Evolutionary conservation across 352 stramenopile genomes (phyloP).

Genomic region (Pythium coloratum): DNA sequence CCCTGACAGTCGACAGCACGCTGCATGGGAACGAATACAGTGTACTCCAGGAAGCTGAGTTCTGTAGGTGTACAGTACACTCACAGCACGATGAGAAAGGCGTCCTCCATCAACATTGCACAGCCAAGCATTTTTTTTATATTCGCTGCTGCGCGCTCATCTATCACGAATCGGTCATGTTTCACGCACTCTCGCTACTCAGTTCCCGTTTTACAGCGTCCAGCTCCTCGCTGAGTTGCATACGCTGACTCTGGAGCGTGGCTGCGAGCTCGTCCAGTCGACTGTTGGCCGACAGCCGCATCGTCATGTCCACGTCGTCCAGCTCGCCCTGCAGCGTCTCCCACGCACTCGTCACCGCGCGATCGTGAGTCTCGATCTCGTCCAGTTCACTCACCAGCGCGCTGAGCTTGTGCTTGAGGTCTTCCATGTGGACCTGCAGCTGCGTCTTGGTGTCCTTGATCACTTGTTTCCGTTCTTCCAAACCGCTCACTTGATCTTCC

Average conservation of each 20-base stretch:
- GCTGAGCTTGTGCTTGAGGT: conserved; percentile 43
- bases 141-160: background rate
- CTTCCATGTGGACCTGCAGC: conserved; percentile 64
- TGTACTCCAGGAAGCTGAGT: too few species aligned
- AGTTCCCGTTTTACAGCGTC: background rate
- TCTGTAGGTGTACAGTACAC: too few species aligned
- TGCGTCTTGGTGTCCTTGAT: conserved; percentile 38
- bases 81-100: too few species aligned
- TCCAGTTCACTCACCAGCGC: conserved; percentile 47
- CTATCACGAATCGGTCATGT: background rate
- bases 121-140: too few species aligned
- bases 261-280: conserved; percentile 18
- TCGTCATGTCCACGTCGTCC: conserved; percentile 74
- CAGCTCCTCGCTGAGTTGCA: conserved; percentile 4
- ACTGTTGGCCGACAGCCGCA: conserved; percentile 47
- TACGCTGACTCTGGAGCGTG: background rate
- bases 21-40: too few species aligned
- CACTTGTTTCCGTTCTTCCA: conserved; percentile 32
- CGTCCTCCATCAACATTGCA: too few species aligned
- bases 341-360: conserved; percentile 38
- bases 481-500: conserved; percentile 33
- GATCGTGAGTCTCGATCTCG: conserved; percentile 47
- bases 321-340: conserved; percentile 38
- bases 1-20: too few species aligned
- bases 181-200: background rate